Evolutionary conservation across 495 filamentous ascomycete genomes (phyloP), one percentile per base, ranked within the genome.

Genomic region (Aspergillus cavernicola): DNA sequence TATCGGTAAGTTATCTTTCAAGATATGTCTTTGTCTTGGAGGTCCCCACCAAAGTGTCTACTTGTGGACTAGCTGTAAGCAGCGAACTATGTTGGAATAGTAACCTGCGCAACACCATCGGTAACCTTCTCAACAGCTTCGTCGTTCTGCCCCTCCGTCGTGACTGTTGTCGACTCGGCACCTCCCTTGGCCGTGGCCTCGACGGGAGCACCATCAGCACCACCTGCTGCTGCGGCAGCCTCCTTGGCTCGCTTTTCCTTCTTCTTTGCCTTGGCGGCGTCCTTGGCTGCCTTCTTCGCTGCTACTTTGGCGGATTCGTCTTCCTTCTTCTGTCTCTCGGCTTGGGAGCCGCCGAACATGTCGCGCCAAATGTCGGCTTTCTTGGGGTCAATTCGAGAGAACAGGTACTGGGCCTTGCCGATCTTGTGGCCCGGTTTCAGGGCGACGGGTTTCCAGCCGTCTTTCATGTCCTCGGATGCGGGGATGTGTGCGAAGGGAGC

Each of bases 281-380:
- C 53, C 22, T 60, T 60, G 24, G 55, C 55, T 11, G 56, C 56
- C 56, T 63, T 61, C 71, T 81, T 79, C 2, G 75, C 75, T 65
- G 86, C 86, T 71, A 83, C 76, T 57, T 73, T 78, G 7, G 74
- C 75, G 42, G 74, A 61, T 53, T 85, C 84, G 41, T 88, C 82
- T 49, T 85, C 87, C 65, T 88, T 81, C 63, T 77, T 78, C 53
- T 76, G 67, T 26, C 77, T 60, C 46, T 81, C 73, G 49, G 81
- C 85, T 62, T 88, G 81, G 1, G 80, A 85, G 26, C 90, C 90
- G 29, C 92, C 92, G 64, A 87, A 97, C 60, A 75, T 72, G 32
- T 84, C 81, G 47, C 84, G 82, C 92, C 92, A 97, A 64, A 89
- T 84, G 19, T 85, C 77, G 16, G 85, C 86, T 73, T 90, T 92